Evolutionary conservation across 2,329 filamentous ascomycete species (phyloP).

Genomic region (Clarireedia paspali): DNA sequence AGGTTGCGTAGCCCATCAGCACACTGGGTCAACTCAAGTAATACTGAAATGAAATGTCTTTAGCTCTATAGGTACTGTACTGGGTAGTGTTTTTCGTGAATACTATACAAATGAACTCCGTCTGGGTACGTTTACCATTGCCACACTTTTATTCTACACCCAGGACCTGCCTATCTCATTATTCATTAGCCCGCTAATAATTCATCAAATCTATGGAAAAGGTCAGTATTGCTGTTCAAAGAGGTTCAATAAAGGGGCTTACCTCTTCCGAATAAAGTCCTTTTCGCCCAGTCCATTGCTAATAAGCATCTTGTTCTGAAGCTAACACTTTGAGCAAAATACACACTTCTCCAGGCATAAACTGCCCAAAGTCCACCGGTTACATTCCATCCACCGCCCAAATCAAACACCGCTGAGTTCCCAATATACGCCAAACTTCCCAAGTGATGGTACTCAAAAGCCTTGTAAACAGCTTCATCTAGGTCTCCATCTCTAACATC

Average conservation of each 20-base stretch:
- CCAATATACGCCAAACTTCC: constrained; percentile 92
- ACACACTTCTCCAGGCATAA: constrained; percentile 92
- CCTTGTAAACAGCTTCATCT: constrained; percentile 86
- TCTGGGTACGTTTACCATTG: no score
- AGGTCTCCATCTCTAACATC: constrained; percentile 82
- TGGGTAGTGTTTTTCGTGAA: no score
- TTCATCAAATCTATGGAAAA: constrained; percentile 14
- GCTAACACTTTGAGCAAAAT: constrained; percentile 96
- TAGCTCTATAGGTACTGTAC: no score
- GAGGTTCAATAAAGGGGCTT: constrained; percentile 9
- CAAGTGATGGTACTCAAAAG: constrained; percentile 89
- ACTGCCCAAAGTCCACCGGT: constrained; percentile 85
- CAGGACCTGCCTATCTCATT: no score
- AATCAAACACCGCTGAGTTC: constrained; percentile 92
- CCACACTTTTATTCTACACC: no score
- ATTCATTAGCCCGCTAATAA: constrained; percentile 5
- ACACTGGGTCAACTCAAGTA: no score
- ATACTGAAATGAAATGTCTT: no score
- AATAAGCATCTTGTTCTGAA: constrained; percentile 79
- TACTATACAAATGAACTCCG: no score
- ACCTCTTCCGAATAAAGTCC: constrained; percentile 93
- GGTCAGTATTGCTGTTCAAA: constrained; percentile 4
- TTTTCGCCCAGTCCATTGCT: constrained; percentile 98
- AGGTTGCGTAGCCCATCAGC: no score
- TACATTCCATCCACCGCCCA: constrained; percentile 67